These are phyloP conservation scores for Rutstroemia sp. DNA, from an alignment of 2,329 filamentous ascomycete species.

Conservation along the genomic window DNA sequence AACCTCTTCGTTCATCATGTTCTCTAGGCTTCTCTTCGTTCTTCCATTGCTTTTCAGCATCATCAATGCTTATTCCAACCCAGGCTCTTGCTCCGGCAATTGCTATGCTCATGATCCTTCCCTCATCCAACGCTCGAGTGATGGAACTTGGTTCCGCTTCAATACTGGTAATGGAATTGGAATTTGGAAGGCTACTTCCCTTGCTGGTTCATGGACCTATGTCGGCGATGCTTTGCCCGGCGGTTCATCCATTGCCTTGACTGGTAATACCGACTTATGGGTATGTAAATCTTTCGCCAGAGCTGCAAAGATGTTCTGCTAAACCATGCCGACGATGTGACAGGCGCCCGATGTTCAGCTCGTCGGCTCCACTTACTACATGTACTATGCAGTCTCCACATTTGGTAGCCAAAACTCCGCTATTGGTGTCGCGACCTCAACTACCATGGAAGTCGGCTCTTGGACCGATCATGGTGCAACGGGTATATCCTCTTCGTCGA, in stretches of 20 bases:
- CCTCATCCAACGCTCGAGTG: conserved; percentile 33
- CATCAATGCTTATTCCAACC: conserved; percentile 28
- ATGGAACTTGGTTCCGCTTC: conserved; percentile 38
- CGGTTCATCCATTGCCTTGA: conserved; percentile 31
- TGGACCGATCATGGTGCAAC: conserved; percentile 54
- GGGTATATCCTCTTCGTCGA: conserved; percentile 39
- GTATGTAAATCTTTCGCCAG: conserved; percentile 22
- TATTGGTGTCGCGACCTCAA: conserved; percentile 40
- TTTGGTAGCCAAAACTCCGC: conserved; percentile 47
- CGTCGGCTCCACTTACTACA: conserved; percentile 51
- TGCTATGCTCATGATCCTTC: conserved; percentile 37
- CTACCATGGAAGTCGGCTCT: conserved; percentile 42
- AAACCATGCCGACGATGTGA: neutral
- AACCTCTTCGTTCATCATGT: neutral
- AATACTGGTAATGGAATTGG: conserved; percentile 35
- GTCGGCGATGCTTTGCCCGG: conserved; percentile 32
- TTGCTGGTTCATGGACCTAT: conserved; percentile 36
- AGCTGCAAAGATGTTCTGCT: conserved; percentile 8
- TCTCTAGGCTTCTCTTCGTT: neutral
- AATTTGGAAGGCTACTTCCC: conserved; percentile 31
- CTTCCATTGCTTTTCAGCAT: conserved; percentile 5
- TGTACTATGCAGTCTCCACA: conserved; percentile 51
- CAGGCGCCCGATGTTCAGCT: conserved; percentile 54
- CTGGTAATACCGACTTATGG: conserved; percentile 34
- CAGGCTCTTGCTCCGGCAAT: conserved; percentile 33